phyloP scores from a whole-genome alignment of 176 grass and related monocot genomes.

The Aegilops tauschii region DNA sequence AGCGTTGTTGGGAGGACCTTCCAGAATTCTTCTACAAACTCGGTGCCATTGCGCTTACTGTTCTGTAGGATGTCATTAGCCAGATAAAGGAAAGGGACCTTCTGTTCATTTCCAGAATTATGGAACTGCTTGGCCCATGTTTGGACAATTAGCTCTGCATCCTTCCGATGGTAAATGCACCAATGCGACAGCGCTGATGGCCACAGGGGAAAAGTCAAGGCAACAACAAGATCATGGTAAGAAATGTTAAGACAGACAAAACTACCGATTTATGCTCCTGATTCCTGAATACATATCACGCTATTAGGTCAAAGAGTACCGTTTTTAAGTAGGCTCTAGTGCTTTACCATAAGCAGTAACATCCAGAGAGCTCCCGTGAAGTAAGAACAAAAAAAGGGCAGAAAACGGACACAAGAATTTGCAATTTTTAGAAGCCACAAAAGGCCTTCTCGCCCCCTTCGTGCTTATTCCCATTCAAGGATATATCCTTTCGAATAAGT shows the following conservation, averaged over 20 bases:
- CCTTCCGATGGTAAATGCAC: constrained; percentile 98
- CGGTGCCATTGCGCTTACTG: constrained; percentile 86
- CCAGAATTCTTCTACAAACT: constrained; percentile 99
- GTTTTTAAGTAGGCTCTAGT: neutral
- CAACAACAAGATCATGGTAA: constrained; percentile 21
- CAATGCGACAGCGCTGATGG: constrained; percentile 88
- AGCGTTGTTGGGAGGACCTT: constrained; percentile 90
- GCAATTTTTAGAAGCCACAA: constrained; percentile 1
- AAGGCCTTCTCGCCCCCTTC: neutral
- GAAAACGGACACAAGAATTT: neutral
- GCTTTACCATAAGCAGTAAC: constrained; percentile 1
- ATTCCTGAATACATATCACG: neutral
- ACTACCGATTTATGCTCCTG: neutral
- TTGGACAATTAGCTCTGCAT: constrained; percentile 82
- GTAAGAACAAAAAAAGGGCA: neutral
- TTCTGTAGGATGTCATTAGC: constrained; percentile 99
- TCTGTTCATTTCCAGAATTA: constrained; percentile 72
- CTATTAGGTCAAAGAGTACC: constrained; percentile 8
- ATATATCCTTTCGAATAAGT: constrained; percentile 3
- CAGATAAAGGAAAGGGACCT: constrained; percentile 81
- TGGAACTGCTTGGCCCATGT: constrained; percentile 95
- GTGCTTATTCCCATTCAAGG: neutral
- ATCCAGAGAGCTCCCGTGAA: neutral
- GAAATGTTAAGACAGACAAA: constrained; percentile 13
- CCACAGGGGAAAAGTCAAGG: constrained; percentile 51